Base-by-base conservation (phyloP, 1,139 yeast species). In the Pneumocystis oryctolagi region DNA sequence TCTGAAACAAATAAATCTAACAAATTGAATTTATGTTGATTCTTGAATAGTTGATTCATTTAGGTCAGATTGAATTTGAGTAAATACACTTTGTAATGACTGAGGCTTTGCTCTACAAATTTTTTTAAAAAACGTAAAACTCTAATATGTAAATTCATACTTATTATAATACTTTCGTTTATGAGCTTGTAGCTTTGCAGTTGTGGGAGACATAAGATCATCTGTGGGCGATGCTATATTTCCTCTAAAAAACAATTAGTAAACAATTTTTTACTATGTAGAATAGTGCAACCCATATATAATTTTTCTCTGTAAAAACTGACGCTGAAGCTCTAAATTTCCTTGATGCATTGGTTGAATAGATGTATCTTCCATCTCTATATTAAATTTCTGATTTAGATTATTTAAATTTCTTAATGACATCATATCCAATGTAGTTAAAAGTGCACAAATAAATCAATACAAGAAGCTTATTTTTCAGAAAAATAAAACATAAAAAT, bases 181-280 rank as follows among this genome's bases (percentile, higher is more conserved):
- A 68, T 80, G 82, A 60, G 79, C 79, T 66, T 72, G 80, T 65
- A 82, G 72, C 70, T 80, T 82, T 63, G 80, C 79, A 5, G 84
- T 78, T 68, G 84, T 80, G 40, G 85, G 85, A 20, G 84, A 80
- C 72, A 82, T 72, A 67, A 81, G 69, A 62, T 75, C 77, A 69
- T 82, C 85, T 1, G 85, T 82, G 53, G 85, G 85, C 3, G 84
- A 81, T 8, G 83, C 81, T 68, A 80, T 77, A 65, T 70, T 58
- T 57, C 58, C 55, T 18, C 61, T 62, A 53, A 60, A 60, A 32
- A 62, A 58, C n/a, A 40, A 63, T 47, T 12, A 47, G 16, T 25
- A 40, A 40, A 18, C 4, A 1, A 2, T 12, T 25, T n/a, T 39
- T 59, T 60, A 20, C 57, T 34, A 25, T 5, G 25, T 47, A 4